A percentile compares a stretch with the other conserved stretches of the same genome.
Conservation (phyloP, 495 filamentous ascomycete species). For the Podospora comata region DNA sequence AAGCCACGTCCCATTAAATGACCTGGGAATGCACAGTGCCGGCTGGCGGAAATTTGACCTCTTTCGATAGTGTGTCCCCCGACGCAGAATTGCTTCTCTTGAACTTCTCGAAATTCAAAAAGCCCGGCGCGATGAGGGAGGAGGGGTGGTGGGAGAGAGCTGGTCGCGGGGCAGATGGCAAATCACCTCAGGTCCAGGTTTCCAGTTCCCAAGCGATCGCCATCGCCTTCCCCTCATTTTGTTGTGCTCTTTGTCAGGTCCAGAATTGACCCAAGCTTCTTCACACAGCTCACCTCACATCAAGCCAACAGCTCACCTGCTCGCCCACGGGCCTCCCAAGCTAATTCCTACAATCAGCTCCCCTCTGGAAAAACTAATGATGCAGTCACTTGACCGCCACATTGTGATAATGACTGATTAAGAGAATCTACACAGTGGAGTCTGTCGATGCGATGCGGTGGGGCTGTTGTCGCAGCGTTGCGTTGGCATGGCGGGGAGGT, state of each 20-base stretch:
- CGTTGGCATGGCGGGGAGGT: conserved; percentile 28
- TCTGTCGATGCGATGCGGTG: conserved; percentile 19
- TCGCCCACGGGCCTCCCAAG: neutral
- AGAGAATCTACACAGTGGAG: conserved; percentile 17
- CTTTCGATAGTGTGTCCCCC: neutral
- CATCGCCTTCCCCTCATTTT: neutral
- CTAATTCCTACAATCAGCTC: neutral
- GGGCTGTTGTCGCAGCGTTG: conserved; percentile 28
- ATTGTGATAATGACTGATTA: conserved; percentile 12
- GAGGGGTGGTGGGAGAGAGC: neutral
- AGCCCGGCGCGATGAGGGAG: neutral
- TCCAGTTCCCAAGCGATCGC: too few relatives aligned
- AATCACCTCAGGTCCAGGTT: neutral
- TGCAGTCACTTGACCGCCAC: conserved; percentile 18
- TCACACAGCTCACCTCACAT: neutral
- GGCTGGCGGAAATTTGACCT: conserved; percentile 10
- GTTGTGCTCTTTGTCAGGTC: neutral
- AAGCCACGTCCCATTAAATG: conserved; percentile 10
- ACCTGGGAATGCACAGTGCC: conserved; percentile 6
- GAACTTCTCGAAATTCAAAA: neutral
- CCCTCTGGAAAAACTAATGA: neutral
- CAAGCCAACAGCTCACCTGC: neutral
- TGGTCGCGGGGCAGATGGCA: neutral
- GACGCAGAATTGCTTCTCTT: conserved; percentile 1
- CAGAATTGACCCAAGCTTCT: neutral